phyloP scores from a whole-genome alignment of 2,329 filamentous ascomycete species.

The Diaporthe helianthi region DNA sequence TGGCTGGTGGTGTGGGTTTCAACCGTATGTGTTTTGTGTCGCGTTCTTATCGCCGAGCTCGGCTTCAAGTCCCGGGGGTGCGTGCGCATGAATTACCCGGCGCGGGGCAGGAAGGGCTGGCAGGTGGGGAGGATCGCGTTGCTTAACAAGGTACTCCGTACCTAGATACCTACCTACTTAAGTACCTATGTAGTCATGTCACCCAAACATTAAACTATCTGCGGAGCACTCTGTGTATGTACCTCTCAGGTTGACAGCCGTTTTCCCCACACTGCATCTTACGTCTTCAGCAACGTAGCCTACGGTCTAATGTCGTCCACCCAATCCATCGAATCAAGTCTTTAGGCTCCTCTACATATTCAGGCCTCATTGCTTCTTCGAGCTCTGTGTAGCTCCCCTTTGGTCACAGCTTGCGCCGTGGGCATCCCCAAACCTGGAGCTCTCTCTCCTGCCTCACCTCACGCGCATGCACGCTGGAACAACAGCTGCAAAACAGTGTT shows the following conservation, averaged over 20 bases:
- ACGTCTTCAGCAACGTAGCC: conserved; percentile 4
- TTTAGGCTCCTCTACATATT: conserved; percentile 21
- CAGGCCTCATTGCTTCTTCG: conserved; percentile 15
- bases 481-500: no score
- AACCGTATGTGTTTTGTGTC: conserved; percentile 2
- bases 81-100: neutral
- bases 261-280: neutral
- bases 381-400: conserved; percentile 7
- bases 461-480: no score
- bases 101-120: conserved; percentile 12
- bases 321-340: conserved; percentile 14
- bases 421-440: conserved; percentile 6
- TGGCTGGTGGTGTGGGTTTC: neutral
- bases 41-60: conserved; percentile 29
- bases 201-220: no score
- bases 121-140: neutral
- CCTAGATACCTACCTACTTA: no score
- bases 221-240: no score
- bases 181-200: no score
- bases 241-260: conserved; percentile 17
- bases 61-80: conserved; percentile 12
- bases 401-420: conserved; percentile 17
- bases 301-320: conserved; percentile 7
- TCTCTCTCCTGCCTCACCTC: neutral
- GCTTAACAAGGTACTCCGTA: no score